These are phyloP conservation scores for Tetradesmus obliquus DNA, from an alignment of 139 green algal species.

Conservation along the genomic window DNA sequence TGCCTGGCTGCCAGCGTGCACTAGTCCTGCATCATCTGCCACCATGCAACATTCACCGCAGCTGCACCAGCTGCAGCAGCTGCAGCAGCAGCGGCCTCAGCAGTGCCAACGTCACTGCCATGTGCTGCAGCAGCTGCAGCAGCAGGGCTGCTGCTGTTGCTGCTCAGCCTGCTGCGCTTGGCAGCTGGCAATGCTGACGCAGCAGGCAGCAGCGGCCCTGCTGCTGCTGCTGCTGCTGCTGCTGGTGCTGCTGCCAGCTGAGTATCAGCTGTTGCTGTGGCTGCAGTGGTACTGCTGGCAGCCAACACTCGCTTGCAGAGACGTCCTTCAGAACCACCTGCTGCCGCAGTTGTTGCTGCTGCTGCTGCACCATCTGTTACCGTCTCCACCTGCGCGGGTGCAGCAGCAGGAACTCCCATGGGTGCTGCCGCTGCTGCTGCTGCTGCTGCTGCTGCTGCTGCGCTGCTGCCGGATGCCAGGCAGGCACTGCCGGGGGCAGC, in stretches of 20 bases:
- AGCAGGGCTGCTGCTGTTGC: not conserved
- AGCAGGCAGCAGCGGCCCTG: not conserved
- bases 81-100: not conserved
- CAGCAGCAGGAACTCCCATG: too few species aligned
- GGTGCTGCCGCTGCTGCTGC: not conserved
- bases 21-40: constrained; percentile 33
- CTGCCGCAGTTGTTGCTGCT: not conserved
- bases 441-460: constrained; percentile 18
- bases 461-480: too few species aligned
- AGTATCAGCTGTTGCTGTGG: not conserved
- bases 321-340: too few species aligned
- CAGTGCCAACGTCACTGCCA: not conserved
- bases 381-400: not conserved
- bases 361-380: not conserved
- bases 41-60: not conserved
- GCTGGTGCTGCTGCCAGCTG: not conserved
- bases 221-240: not conserved
- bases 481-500: too few species aligned
- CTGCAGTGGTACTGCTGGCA: too few species aligned
- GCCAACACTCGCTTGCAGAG: too few species aligned
- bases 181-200: not conserved
- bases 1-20: too few species aligned
- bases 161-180: not conserved
- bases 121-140: not conserved
- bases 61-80: not conserved